These are phyloP conservation scores for Aspergillus niger DNA, from an alignment of 2,329 filamentous ascomycete genomes.

Conservation along the genomic window DNA sequence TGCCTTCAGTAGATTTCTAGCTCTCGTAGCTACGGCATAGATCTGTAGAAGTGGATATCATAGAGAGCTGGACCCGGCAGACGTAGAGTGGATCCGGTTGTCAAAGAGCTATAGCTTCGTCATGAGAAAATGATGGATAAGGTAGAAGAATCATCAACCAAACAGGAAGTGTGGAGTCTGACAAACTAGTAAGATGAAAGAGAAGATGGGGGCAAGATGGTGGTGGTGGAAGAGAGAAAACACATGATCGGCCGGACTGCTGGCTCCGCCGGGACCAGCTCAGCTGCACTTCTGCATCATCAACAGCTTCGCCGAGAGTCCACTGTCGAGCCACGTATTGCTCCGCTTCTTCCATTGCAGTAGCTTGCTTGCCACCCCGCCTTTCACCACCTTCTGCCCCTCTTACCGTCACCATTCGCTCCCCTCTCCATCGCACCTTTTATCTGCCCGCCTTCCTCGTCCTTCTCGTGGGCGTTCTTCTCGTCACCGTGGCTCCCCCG, in stretches of 20 bases:
- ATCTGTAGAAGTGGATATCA: background rate
- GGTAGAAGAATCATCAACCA: background rate
- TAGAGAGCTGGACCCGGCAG: background rate
- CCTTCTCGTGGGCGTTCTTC: conserved; percentile 38
- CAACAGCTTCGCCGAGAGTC: background rate
- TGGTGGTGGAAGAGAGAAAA: background rate
- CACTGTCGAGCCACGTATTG: conserved; percentile 12
- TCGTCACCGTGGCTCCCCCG: conserved; percentile 52
- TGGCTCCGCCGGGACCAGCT: background rate
- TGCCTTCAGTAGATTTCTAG: background rate
- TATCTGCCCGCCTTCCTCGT: conserved; percentile 34
- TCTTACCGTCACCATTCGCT: conserved; percentile 18
- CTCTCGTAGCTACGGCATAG: background rate
- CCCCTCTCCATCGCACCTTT: conserved; percentile 19
- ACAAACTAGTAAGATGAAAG: background rate
- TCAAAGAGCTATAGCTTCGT: background rate
- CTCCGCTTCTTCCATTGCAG: background rate
- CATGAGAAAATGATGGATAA: background rate
- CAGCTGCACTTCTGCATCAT: conserved; percentile 7
- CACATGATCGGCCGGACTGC: background rate
- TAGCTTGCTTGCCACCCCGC: conserved; percentile 8
- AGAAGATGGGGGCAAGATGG: background rate
- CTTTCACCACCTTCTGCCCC: background rate
- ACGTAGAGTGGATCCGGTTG: background rate
- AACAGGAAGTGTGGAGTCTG: background rate